phyloP scores from a whole-genome alignment of 2,329 filamentous ascomycete genomes.

The Calonectria hongkongensis region DNA sequence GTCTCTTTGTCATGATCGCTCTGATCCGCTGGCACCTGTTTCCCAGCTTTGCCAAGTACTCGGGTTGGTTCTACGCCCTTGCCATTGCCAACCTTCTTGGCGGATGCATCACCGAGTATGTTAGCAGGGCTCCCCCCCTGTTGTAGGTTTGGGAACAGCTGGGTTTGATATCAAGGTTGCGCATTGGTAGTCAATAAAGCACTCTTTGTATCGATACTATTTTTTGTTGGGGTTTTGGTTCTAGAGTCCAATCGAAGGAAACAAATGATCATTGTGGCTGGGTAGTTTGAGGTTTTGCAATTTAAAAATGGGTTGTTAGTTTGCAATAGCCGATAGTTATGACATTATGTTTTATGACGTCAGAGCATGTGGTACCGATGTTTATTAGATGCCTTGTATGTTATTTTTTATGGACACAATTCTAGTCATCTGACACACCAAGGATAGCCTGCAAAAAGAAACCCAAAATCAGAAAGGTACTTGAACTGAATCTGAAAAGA shows the following conservation, averaged over 20 bases:
- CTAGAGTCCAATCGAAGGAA: too few relatives aligned
- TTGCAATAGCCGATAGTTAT: not conserved
- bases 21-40: slow-evolving; percentile 40
- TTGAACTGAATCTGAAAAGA: too few relatives aligned
- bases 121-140: slow-evolving; percentile 32
- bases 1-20: slow-evolving; percentile 42
- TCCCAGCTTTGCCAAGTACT: slow-evolving; percentile 39
- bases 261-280: not conserved
- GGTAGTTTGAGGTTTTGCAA: not conserved
- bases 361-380: not conserved
- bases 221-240: not conserved
- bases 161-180: too few relatives aligned
- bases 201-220: not conserved
- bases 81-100: slow-evolving; percentile 45
- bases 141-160: not conserved
- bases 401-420: too few relatives aligned
- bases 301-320: slow-evolving; percentile 6
- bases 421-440: too few relatives aligned
- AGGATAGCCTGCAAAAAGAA: too few relatives aligned
- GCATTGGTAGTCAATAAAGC: not conserved
- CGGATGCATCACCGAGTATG: slow-evolving; percentile 40
- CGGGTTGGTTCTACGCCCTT: slow-evolving; percentile 46
- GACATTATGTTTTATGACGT: slow-evolving; percentile 17
- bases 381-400: too few relatives aligned
- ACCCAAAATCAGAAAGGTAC: too few relatives aligned